Conservation (phyloP, 2,329 filamentous ascomycete genomes). For the Rhinocladiella similis region DNA sequence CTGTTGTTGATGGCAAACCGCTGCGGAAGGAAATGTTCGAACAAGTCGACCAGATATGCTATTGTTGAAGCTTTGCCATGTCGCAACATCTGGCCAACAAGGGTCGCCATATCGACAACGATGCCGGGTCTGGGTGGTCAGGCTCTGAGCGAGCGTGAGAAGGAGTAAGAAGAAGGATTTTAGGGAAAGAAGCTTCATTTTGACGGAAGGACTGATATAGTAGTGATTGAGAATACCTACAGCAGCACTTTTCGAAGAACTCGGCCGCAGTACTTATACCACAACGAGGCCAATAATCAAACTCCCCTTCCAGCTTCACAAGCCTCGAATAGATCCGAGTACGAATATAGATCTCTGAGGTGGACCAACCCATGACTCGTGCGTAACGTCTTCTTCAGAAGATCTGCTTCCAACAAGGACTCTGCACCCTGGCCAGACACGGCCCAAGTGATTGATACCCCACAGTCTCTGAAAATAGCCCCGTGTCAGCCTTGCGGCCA, state of each 20-base stretch:
- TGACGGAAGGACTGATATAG: too few relatives aligned
- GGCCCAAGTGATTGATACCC: too few relatives aligned
- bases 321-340: neutral
- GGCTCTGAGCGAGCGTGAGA: neutral
- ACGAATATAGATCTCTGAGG: neutral
- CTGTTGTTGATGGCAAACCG: constrained; percentile 36
- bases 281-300: neutral
- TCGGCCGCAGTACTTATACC: neutral
- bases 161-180: neutral
- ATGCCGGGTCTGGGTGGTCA: neutral
- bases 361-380: too few relatives aligned
- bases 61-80: constrained; percentile 37
- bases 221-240: too few relatives aligned
- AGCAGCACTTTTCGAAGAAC: neutral
- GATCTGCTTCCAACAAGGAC: too few relatives aligned
- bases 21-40: constrained; percentile 35
- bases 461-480: neutral
- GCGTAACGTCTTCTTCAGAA: too few relatives aligned
- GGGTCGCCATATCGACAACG: constrained; percentile 23
- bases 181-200: neutral
- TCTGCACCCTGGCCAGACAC: too few relatives aligned
- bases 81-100: constrained; percentile 37
- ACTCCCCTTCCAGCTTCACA: neutral
- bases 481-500: constrained; percentile 6
- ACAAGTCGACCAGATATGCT: constrained; percentile 38